Conservation (phyloP, 179 eudicot genomes). For the Camellia oleifera region DNA sequence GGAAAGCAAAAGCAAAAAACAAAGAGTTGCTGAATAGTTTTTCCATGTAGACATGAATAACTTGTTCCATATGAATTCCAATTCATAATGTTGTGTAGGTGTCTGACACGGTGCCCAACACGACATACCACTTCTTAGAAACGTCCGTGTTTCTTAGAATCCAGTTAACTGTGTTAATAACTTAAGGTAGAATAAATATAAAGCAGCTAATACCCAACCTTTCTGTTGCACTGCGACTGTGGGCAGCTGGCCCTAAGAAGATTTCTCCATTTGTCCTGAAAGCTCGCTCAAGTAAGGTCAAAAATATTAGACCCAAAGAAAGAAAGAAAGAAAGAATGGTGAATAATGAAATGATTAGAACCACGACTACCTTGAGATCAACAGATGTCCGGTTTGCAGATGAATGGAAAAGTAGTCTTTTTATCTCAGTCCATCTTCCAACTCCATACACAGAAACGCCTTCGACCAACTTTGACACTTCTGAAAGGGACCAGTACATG, state of each 20-base stretch:
- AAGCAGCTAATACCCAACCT: conserved; percentile 21
- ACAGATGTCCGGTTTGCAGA: conserved; percentile 36
- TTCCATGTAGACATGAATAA: not conserved
- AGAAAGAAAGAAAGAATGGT: not conserved
- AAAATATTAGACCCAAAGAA: not conserved
- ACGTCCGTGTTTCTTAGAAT: not conserved
- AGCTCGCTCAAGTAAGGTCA: conserved; percentile 9
- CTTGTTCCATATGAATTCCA: not conserved
- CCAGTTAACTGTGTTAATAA: not conserved
- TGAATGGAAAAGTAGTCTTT: conserved; percentile 23
- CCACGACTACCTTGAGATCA: conserved; percentile 36
- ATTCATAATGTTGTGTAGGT: no score
- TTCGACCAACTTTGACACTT: conserved; percentile 39
- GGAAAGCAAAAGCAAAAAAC: not conserved
- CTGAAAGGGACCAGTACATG: conserved; percentile 33
- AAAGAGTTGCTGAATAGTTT: not conserved
- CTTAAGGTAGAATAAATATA: not conserved
- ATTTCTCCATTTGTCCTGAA: conserved; percentile 49
- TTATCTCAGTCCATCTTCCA: conserved; percentile 42
- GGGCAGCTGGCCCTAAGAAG: conserved; percentile 36
- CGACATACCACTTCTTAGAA: no score
- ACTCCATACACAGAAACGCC: conserved; percentile 41
- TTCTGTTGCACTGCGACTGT: conserved; percentile 14
- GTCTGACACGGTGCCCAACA: no score
- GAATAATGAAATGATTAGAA: not conserved